Evolutionary conservation across 2,329 filamentous ascomycete species (phyloP).

Genomic region (Dissoconium aciculare): DNA sequence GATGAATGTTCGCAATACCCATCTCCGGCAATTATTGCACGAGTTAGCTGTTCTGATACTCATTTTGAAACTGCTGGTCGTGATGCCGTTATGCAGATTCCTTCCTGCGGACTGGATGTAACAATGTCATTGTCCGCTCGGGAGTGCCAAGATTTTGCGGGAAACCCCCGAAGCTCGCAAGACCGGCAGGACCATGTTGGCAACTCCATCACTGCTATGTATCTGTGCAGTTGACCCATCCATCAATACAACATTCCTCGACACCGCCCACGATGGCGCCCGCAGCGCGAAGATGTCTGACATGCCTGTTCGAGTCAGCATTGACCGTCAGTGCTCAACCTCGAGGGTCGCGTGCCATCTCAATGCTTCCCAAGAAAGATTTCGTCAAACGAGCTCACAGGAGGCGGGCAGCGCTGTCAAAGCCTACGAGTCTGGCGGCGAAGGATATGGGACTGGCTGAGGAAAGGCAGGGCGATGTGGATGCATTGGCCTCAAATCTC

Average conservation of each 20-base stretch:
- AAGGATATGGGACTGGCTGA: conserved; percentile 20
- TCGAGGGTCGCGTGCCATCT: conserved; percentile 15
- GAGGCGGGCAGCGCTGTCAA: no score
- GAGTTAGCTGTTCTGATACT: conserved; percentile 1
- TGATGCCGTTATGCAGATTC: no score
- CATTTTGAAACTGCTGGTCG: conserved; percentile 1
- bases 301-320: conserved; percentile 22
- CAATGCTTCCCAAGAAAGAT: background rate
- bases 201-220: no score
- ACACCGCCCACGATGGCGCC: background rate
- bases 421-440: no score
- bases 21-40: conserved; percentile 16
- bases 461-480: conserved; percentile 9
- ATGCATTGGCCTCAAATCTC: conserved; percentile 11
- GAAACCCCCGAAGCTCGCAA: background rate
- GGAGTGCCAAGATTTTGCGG: background rate
- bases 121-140: background rate
- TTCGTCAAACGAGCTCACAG: no score
- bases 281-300: background rate
- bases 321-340: conserved; percentile 24
- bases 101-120: no score
- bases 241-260: no score
- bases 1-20: conserved; percentile 19
- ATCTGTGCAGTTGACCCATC: no score
- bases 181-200: no score